Evolutionary conservation across 495 filamentous ascomycete species (phyloP).

Genomic region (Daldinia vernicosa): DNA sequence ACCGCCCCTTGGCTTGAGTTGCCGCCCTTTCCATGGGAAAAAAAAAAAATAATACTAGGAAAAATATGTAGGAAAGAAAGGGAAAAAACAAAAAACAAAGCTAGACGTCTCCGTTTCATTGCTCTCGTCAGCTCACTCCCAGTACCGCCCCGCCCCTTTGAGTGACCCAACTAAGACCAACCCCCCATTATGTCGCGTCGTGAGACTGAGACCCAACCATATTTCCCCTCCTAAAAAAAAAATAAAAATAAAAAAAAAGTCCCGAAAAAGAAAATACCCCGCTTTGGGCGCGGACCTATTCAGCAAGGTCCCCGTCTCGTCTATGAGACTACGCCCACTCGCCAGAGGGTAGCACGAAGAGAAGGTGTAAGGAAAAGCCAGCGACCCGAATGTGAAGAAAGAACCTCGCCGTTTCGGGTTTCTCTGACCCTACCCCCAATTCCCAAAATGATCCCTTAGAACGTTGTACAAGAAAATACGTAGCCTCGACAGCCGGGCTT

Average conservation of each 20-base stretch:
- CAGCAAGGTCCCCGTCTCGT: slow-evolving; percentile 2
- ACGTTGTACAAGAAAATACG: slow-evolving; percentile 47
- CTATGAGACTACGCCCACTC: slow-evolving; percentile 3
- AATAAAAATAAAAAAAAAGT: slow-evolving; percentile 21
- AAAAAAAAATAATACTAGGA: slow-evolving; percentile 5
- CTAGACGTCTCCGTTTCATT: slow-evolving; percentile 17
- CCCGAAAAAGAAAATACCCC: slow-evolving; percentile 30
- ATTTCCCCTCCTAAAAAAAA: slow-evolving; percentile 35
- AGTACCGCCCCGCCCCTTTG: slow-evolving; percentile 10
- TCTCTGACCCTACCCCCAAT: slow-evolving; percentile 27
- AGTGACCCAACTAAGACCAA: slow-evolving; percentile 22
- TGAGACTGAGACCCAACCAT: slow-evolving; percentile 42
- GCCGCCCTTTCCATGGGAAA: slow-evolving; percentile 20
- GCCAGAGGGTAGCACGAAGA: slow-evolving; percentile 24
- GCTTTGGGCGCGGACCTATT: slow-evolving; percentile 23
- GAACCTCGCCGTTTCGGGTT: slow-evolving; percentile 25
- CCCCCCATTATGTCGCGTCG: slow-evolving; percentile 35
- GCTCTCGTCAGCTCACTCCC: slow-evolving; percentile 37
- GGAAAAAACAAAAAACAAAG: slow-evolving; percentile 6
- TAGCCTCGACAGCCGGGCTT: slow-evolving; percentile 35
- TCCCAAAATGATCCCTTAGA: slow-evolving; percentile 43
- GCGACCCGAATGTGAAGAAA: slow-evolving; percentile 33
- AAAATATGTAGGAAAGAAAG: slow-evolving; percentile 13
- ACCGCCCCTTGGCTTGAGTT: slow-evolving; percentile 15
- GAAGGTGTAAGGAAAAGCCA: slow-evolving; percentile 28